Evolutionary conservation across 495 filamentous ascomycete species (phyloP).

Genomic region (Tuber indicum): DNA sequence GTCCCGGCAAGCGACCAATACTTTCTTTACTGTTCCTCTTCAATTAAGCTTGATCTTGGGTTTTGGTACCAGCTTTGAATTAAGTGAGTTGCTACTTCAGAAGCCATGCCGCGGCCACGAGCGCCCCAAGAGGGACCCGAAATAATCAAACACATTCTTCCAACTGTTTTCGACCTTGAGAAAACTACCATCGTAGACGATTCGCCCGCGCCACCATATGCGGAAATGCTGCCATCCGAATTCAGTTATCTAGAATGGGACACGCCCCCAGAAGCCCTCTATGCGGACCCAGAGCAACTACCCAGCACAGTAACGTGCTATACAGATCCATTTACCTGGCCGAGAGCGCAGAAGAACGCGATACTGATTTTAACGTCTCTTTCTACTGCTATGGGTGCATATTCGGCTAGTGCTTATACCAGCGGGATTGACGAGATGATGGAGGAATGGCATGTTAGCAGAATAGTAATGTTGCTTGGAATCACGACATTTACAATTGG

Average conservation of each 20-base stretch:
- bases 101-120: neutral
- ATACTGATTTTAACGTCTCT: constrained; percentile 68
- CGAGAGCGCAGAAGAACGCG: constrained; percentile 58
- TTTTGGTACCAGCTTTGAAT: too few relatives aligned
- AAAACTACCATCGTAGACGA: neutral
- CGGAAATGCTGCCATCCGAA: neutral
- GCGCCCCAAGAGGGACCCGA: neutral
- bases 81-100: neutral
- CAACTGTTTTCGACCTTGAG: neutral
- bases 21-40: neutral
- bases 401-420: constrained; percentile 74
- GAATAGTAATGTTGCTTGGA: constrained; percentile 62
- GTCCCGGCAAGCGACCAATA: neutral
- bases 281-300: constrained; percentile 24
- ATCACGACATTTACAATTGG: constrained; percentile 78
- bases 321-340: constrained; percentile 65
- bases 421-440: constrained; percentile 59
- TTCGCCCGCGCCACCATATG: neutral
- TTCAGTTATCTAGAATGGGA: constrained; percentile 38
- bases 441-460: constrained; percentile 56
- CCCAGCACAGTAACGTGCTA: constrained; percentile 20
- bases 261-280: constrained; percentile 21
- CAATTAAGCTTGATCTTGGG: neutral
- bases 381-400: constrained; percentile 71
- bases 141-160: neutral